Evolutionary conservation across 768 basidiomycete species (phyloP).

Genomic region (Cantharellus cinnabarinus): DNA sequence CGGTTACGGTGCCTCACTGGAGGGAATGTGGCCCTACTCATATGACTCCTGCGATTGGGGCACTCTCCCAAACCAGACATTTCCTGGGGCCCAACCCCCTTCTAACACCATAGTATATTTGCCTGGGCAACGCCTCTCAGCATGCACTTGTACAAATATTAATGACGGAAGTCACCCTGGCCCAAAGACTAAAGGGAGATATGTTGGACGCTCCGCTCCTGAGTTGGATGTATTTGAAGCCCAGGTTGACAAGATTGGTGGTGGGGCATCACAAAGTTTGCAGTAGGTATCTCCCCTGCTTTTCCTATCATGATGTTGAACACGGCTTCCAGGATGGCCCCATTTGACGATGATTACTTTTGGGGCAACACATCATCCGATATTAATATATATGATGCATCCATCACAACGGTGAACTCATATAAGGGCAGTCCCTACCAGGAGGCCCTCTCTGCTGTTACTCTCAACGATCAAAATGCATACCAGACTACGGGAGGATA

Average conservation of each 20-base stretch:
- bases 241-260: conserved; percentile 35
- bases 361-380: conserved; percentile 50
- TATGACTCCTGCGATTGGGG: conserved; percentile 81
- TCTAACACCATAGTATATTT: conserved; percentile 42
- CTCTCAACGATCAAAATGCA: conserved; percentile 50
- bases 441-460: conserved; percentile 58
- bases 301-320: background rate
- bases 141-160: conserved; percentile 65
- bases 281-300: conserved; percentile 22
- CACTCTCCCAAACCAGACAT: conserved; percentile 54
- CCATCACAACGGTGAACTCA: conserved; percentile 32
- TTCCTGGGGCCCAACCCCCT: conserved; percentile 30
- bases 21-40: conserved; percentile 35
- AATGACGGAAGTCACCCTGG: conserved; percentile 74
- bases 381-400: conserved; percentile 32
- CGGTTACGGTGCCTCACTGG: conserved; percentile 74
- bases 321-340: conserved; percentile 13
- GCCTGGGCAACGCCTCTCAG: conserved; percentile 67
- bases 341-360: conserved; percentile 52
- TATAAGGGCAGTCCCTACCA: conserved; percentile 62
- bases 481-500: conserved; percentile 34
- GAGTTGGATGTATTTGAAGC: conserved; percentile 89
- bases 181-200: conserved; percentile 56
- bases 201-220: conserved; percentile 63
- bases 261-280: conserved; percentile 66